Evolutionary conservation across 768 basidiomycete genomes (phyloP).

Genomic region (Auriculariales sp.): DNA sequence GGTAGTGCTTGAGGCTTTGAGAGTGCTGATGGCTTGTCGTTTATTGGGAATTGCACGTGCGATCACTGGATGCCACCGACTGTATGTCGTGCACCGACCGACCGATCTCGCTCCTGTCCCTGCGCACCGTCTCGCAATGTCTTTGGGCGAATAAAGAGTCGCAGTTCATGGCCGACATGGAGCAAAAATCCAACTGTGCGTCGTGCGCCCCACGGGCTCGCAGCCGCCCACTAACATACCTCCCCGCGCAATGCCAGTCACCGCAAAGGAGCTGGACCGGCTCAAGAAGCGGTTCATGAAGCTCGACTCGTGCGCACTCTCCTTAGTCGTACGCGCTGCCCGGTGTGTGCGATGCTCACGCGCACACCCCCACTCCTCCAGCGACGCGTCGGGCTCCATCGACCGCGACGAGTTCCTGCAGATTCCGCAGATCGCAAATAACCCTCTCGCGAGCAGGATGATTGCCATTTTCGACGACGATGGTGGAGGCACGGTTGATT

Average conservation of each 20-base stretch:
- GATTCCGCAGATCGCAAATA: slow-evolving; percentile 97
- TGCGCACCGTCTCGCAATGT: background rate
- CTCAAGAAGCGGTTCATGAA: slow-evolving; percentile 99
- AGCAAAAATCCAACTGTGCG: slow-evolving; percentile 93
- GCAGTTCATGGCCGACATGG: slow-evolving; percentile 97
- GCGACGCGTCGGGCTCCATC: slow-evolving; percentile 94
- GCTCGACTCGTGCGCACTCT: slow-evolving; percentile 85
- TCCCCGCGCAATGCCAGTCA: slow-evolving; percentile 43
- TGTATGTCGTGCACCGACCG: background rate
- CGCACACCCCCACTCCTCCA: slow-evolving; percentile 14
- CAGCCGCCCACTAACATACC: background rate
- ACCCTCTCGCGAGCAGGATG: slow-evolving; percentile 92
- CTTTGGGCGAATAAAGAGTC: slow-evolving; percentile 39
- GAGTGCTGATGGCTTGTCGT: background rate
- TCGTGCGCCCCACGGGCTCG: slow-evolving; percentile 10
- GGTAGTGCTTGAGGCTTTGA: background rate
- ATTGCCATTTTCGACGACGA: slow-evolving; percentile 99
- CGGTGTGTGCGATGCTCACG: background rate
- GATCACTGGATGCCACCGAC: slow-evolving; percentile 1
- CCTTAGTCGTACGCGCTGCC: slow-evolving; percentile 10
- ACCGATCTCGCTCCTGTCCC: no score
- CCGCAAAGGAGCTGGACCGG: slow-evolving; percentile 81
- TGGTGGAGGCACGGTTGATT: slow-evolving; percentile 96
- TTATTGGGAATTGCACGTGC: slow-evolving; percentile 3
- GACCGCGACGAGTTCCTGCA: slow-evolving; percentile 97